A percentile compares a stretch with the other conserved stretches of the same genome.
Conservation (phyloP, 768 basidiomycete genomes). For the Pilatotrama ljubarskyi region DNA sequence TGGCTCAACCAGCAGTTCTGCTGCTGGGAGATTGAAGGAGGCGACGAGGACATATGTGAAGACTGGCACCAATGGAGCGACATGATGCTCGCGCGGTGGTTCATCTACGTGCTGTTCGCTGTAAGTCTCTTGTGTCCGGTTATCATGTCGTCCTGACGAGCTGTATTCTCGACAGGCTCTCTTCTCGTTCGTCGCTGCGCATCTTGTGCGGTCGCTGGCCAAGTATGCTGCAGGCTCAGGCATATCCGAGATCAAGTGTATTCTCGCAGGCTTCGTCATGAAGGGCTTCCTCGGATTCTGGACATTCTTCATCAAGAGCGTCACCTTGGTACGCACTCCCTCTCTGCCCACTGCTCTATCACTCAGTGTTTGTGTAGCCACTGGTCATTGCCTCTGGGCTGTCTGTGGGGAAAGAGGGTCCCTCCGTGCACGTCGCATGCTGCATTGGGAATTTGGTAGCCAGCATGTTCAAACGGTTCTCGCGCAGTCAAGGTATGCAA, state of each 20-base stretch:
- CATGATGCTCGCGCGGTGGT: slow-evolving; percentile 70
- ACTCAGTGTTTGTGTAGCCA: slow-evolving; percentile 60
- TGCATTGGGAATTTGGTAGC: slow-evolving; percentile 92
- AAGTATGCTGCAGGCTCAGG: slow-evolving; percentile 97
- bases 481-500: slow-evolving; percentile 79
- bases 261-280: slow-evolving; percentile 96
- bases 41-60: slow-evolving; percentile 77
- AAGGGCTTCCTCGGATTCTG: slow-evolving; percentile 89
- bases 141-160: neutral
- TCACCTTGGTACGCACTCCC: slow-evolving; percentile 72
- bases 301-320: slow-evolving; percentile 91
- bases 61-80: slow-evolving; percentile 93
- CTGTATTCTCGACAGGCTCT: slow-evolving; percentile 48
- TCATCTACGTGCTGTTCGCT: slow-evolving; percentile 86
- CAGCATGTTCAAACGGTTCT: slow-evolving; percentile 76
- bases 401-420: slow-evolving; percentile 97
- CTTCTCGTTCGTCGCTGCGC: slow-evolving; percentile 86
- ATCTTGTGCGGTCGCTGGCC: slow-evolving; percentile 84
- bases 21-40: slow-evolving; percentile 92
- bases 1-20: slow-evolving; percentile 99
- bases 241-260: slow-evolving; percentile 98
- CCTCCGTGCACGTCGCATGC: slow-evolving; percentile 96
- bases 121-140: slow-evolving; percentile 48
- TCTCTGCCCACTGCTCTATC: too few species aligned
- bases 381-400: slow-evolving; percentile 95